Conservation (phyloP, 768 basidiomycete genomes). For the Leccinum disarticulatum region DNA sequence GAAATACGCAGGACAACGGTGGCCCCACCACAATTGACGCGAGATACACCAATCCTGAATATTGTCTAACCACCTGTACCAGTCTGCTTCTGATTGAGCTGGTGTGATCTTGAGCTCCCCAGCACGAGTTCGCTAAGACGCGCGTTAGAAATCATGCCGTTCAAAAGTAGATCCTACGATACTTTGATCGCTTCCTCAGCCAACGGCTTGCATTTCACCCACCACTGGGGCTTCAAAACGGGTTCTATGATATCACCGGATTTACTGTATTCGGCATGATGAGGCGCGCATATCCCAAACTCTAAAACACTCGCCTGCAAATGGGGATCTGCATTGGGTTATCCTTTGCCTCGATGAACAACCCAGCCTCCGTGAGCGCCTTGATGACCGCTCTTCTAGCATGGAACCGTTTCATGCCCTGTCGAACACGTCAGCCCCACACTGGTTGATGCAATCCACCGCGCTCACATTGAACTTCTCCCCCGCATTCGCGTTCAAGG, state of each 20-base stretch:
- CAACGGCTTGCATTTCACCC: constrained; percentile 90
- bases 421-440: neutral
- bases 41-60: constrained; percentile 99
- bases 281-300: neutral
- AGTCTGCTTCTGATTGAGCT: constrained; percentile 86
- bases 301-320: constrained; percentile 57
- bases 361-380: constrained; percentile 76
- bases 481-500: constrained; percentile 88
- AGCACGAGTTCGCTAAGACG: constrained; percentile 72
- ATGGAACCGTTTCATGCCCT: constrained; percentile 99
- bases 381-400: constrained; percentile 82
- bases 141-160: neutral
- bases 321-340: constrained; percentile 97
- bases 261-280: constrained; percentile 54
- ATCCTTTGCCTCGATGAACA: constrained; percentile 90
- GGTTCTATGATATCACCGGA: constrained; percentile 97
- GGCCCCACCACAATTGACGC: constrained; percentile 99
- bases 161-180: neutral
- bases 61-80: constrained; percentile 93
- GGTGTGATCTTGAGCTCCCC: constrained; percentile 86
- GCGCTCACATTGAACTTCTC: constrained; percentile 61
- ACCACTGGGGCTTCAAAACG: constrained; percentile 97
- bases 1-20: constrained; percentile 93
- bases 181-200: constrained; percentile 90
- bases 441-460: neutral